phyloP scores from a whole-genome alignment of 1,284 basidiomycete species.

The Austroboletus novae-zelandiae region DNA sequence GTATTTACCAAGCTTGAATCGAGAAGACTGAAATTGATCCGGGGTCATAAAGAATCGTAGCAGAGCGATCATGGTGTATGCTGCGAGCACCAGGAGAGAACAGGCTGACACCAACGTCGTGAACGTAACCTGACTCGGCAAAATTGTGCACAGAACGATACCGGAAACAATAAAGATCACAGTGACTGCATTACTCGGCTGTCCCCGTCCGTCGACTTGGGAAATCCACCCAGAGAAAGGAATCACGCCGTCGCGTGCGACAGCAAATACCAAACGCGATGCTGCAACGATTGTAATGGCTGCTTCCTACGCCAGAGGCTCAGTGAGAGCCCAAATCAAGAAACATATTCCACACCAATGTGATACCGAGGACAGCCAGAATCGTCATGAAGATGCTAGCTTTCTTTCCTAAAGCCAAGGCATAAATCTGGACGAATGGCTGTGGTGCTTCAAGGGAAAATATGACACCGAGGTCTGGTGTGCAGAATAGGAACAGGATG shows the following conservation, averaged over 20 bases:
- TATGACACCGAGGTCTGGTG: conserved; percentile 69
- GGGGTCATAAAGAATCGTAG: conserved; percentile 74
- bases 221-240: conserved; percentile 81
- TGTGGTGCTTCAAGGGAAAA: conserved; percentile 78
- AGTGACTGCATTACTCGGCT: conserved; percentile 79
- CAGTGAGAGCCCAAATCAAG: not conserved
- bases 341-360: conserved; percentile 52
- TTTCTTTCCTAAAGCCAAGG: conserved; percentile 73
- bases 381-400: conserved; percentile 82
- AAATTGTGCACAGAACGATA: conserved; percentile 72
- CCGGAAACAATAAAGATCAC: conserved; percentile 78
- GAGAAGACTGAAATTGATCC: conserved; percentile 64
- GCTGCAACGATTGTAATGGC: not conserved
- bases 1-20: conserved; percentile 67
- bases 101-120: conserved; percentile 82
- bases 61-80: conserved; percentile 75
- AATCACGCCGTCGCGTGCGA: conserved; percentile 86
- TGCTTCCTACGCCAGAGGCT: not conserved
- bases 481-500: conserved; percentile 84
- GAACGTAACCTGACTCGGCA: conserved; percentile 85
- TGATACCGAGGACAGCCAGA: conserved; percentile 74
- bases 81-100: conserved; percentile 77
- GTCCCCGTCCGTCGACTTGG: conserved; percentile 61
- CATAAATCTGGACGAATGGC: conserved; percentile 84
- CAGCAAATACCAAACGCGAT: conserved; percentile 81